These are phyloP conservation scores for Penicillium sp. DNA, from an alignment of 2,329 filamentous ascomycete genomes.

Conservation along the genomic window DNA sequence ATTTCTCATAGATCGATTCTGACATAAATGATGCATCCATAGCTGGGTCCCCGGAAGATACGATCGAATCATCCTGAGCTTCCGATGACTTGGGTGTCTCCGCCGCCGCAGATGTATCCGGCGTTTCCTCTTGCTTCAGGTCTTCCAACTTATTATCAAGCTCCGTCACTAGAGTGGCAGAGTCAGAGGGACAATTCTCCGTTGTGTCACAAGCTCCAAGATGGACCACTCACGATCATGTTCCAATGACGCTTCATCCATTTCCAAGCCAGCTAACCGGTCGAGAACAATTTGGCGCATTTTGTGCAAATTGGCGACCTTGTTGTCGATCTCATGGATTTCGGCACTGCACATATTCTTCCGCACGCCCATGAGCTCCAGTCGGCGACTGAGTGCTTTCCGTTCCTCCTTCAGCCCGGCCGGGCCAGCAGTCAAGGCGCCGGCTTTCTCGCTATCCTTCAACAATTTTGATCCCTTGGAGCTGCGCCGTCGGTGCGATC, in stretches of 20 bases:
- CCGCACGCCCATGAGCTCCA: constrained; percentile 85
- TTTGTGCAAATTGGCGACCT: constrained; percentile 83
- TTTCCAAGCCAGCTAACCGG: constrained; percentile 75
- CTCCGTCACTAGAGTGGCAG: constrained; percentile 45
- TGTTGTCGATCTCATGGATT: constrained; percentile 93
- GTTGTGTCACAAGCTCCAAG: not conserved
- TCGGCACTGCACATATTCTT: constrained; percentile 98
- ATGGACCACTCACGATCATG: constrained; percentile 63
- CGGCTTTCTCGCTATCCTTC: constrained; percentile 53
- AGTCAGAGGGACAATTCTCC: constrained; percentile 3
- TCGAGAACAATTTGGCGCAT: constrained; percentile 93
- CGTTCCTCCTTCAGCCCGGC: constrained; percentile 73
- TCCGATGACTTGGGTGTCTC: constrained; percentile 37
- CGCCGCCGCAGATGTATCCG: constrained; percentile 27
- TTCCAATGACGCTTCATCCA: constrained; percentile 84
- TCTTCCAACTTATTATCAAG: constrained; percentile 59
- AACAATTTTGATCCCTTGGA: constrained; percentile 73
- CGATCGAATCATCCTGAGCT: constrained; percentile 44
- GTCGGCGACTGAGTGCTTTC: constrained; percentile 68
- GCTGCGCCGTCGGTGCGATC: constrained; percentile 57
- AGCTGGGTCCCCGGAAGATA: constrained; percentile 48
- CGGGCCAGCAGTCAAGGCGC: constrained; percentile 56
- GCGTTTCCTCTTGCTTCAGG: constrained; percentile 44
- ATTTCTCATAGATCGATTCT: constrained; percentile 91
- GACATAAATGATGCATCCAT: constrained; percentile 77